These are phyloP conservation scores for Backusella mclennaniae DNA, from an alignment of 192 early-diverging fungal genomes.

Conservation along the genomic window DNA sequence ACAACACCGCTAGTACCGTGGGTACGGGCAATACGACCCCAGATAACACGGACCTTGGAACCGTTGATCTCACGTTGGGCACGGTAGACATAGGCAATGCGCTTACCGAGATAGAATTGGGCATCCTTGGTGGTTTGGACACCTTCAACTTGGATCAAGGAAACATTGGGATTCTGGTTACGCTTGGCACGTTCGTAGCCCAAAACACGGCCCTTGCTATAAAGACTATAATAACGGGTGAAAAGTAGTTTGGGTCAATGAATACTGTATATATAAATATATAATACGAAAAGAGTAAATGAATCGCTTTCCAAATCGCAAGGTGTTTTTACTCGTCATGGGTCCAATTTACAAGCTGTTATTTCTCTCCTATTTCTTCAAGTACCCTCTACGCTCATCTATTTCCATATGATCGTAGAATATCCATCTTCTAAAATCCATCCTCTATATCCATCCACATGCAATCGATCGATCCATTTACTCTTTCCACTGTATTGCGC, in stretches of 20 bases:
- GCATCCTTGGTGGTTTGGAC: constrained; percentile 87
- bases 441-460: no score
- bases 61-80: constrained; percentile 86
- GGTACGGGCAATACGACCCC: constrained; percentile 93
- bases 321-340: neutral
- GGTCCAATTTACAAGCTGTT: neutral
- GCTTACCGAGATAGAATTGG: constrained; percentile 97
- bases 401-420: neutral
- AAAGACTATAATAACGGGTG: constrained; percentile 68
- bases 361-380: neutral
- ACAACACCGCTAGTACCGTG: constrained; percentile 97
- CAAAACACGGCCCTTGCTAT: constrained; percentile 95
- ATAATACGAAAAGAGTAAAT: neutral
- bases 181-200: constrained; percentile 93
- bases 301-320: neutral
- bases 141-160: constrained; percentile 93
- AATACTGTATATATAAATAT: no score
- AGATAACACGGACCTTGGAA: constrained; percentile 94
- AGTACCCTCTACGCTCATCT: neutral
- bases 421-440: no score
- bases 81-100: constrained; percentile 96
- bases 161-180: constrained; percentile 86
- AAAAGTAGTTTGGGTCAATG: neutral
- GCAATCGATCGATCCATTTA: no score
- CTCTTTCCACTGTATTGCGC: no score